phyloP scores from a whole-genome alignment of 371 early-diverging fungal genomes.

The Apophysomyces sp. region DNA sequence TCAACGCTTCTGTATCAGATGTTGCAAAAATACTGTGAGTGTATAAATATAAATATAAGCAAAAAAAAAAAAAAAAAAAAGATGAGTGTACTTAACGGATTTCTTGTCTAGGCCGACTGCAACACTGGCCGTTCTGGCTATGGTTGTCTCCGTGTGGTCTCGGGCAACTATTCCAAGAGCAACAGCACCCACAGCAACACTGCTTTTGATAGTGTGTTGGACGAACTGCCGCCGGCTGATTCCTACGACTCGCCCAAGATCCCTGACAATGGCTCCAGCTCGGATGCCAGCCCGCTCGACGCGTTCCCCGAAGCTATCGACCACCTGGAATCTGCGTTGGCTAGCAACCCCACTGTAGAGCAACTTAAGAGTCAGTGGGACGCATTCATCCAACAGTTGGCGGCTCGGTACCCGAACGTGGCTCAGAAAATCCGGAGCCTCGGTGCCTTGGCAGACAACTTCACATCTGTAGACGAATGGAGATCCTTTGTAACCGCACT shows the following conservation, averaged over 20 bases:
- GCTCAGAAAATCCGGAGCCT: background rate
- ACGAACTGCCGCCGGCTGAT: background rate
- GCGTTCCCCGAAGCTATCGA: slow-evolving; percentile 7
- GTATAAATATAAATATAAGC: no score
- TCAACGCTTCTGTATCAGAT: slow-evolving; percentile 49
- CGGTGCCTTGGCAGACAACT: background rate
- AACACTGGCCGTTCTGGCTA: slow-evolving; percentile 33
- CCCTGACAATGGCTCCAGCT: background rate
- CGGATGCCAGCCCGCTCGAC: background rate
- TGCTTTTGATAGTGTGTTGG: background rate
- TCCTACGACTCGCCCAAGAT: background rate
- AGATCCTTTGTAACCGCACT: background rate
- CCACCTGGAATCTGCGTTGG: background rate
- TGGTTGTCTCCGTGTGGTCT: slow-evolving; percentile 40
- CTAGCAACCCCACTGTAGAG: background rate
- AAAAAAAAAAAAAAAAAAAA: no score
- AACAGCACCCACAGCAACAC: background rate
- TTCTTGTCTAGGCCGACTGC: slow-evolving; percentile 39
- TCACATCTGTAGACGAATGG: slow-evolving; percentile 10
- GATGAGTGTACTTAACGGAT: no score
- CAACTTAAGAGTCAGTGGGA: slow-evolving; percentile 11
- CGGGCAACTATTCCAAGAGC: slow-evolving; percentile 33
- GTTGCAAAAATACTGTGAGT: slow-evolving; percentile 21
- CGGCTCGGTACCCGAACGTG: slow-evolving; percentile 2
- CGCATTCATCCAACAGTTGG: slow-evolving; percentile 3